These are phyloP conservation scores for Diaporthe sp. DNA, from an alignment of 2,329 filamentous ascomycete species.

Conservation along the genomic window DNA sequence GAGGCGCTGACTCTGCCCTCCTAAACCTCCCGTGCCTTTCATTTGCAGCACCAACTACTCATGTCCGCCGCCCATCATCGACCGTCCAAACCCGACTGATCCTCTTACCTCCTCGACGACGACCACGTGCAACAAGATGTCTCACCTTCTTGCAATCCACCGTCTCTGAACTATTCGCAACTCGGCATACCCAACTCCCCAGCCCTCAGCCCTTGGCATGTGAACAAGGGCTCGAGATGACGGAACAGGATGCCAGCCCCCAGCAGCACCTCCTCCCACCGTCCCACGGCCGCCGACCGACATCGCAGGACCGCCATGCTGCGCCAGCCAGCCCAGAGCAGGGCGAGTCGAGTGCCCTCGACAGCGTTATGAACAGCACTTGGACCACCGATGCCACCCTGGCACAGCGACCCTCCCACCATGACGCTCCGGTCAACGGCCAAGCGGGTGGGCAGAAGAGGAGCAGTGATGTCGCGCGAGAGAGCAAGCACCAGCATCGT, in stretches of 20 bases:
- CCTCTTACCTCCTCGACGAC: not conserved
- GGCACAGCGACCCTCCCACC: conserved; percentile 35
- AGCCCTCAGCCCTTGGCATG: conserved; percentile 27
- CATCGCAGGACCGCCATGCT: conserved; percentile 20
- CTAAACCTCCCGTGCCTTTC: conserved; percentile 1
- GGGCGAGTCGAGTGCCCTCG: conserved; percentile 55
- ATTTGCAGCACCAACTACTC: not conserved
- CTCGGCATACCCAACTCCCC: conserved; percentile 12
- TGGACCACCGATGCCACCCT: conserved; percentile 35
- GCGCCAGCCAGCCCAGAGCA: conserved; percentile 51
- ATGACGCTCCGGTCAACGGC: conserved; percentile 7
- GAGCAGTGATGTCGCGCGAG: not conserved
- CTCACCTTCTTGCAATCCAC: conserved; percentile 21
- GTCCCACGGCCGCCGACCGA: conserved; percentile 1
- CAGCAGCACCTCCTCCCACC: conserved; percentile 30
- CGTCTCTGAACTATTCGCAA: conserved; percentile 26
- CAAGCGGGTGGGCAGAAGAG: not conserved
- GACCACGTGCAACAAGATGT: conserved; percentile 33
- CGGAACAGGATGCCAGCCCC: conserved; percentile 34
- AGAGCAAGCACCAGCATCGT: conserved; percentile 30
- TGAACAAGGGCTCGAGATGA: conserved; percentile 35
- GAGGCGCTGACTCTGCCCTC: conserved; percentile 15
- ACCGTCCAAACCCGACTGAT: not conserved
- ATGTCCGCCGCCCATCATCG: not conserved
- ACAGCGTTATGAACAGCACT: conserved; percentile 39